These are phyloP conservation scores for Diacronema lutheri DNA, from an alignment of 78 protist genomes.

Conservation along the genomic window DNA sequence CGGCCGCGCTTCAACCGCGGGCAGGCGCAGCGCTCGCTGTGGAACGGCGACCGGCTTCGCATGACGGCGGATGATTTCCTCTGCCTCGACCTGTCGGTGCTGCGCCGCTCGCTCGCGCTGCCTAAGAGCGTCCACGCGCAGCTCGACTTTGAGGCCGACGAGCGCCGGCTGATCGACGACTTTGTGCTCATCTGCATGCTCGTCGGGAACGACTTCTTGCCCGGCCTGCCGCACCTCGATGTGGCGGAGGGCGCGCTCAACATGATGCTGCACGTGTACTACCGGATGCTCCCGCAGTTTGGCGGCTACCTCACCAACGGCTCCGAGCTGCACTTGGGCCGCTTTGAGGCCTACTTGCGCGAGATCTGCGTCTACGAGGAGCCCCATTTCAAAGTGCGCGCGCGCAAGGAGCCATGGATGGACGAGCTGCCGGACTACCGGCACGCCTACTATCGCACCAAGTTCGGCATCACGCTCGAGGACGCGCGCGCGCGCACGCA, in stretches of 20 bases:
- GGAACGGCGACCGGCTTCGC: no score
- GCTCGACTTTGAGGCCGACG: slow-evolving; percentile 45
- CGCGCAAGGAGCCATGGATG: neutral
- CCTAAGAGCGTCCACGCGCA: slow-evolving; percentile 5
- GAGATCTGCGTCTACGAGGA: neutral
- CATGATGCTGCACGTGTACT: neutral
- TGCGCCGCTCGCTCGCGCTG: slow-evolving; percentile 32
- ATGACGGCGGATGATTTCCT: slow-evolving; percentile 8
- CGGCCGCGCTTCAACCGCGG: slow-evolving; percentile 35
- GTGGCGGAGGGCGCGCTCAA: slow-evolving; percentile 61
- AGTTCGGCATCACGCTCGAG: neutral
- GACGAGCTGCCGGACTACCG: no score
- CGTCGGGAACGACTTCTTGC: slow-evolving; percentile 98
- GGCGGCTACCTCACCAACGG: slow-evolving; percentile 2
- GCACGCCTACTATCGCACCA: slow-evolving; percentile 5
- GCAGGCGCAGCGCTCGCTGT: no score
- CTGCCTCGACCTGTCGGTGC: slow-evolving; percentile 36
- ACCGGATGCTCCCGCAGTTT: neutral
- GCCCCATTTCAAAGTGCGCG: neutral
- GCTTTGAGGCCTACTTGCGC: neutral
- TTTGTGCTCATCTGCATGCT: slow-evolving; percentile 37
- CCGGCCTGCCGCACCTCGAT: slow-evolving; percentile 93
- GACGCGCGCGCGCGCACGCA: neutral
- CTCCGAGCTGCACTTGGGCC: neutral
- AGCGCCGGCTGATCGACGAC: neutral